Evolutionary conservation across 1,284 basidiomycete species (phyloP).

Genomic region (Puccinia triticina): DNA sequence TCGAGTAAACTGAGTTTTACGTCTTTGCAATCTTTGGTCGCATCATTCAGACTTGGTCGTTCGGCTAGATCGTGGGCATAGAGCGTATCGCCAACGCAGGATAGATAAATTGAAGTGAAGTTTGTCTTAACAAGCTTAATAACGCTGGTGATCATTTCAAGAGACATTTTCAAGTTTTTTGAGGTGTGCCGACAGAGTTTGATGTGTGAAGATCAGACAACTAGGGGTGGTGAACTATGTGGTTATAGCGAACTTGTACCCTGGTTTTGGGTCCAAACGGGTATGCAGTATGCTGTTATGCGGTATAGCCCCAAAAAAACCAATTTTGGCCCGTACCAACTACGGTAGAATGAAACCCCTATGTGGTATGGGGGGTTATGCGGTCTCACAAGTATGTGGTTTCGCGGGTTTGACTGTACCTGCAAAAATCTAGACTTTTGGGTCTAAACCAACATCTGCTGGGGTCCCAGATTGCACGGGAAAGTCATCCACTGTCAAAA

Average conservation of each 20-base stretch:
- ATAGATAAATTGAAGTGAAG: background rate
- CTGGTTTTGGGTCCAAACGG: background rate
- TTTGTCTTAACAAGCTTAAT: background rate
- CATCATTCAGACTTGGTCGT: conserved; percentile 1
- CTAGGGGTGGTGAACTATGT: background rate
- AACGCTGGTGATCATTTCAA: background rate
- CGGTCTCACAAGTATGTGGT: background rate
- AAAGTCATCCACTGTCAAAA: no score
- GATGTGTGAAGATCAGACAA: no score
- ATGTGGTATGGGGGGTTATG: background rate
- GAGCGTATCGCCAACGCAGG: background rate
- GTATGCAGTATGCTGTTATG: background rate
- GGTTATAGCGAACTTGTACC: background rate
- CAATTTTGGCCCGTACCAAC: background rate
- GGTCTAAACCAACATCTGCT: no score
- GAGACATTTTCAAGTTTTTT: no score
- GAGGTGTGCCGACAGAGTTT: background rate
- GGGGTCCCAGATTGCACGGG: no score
- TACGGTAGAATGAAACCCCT: background rate
- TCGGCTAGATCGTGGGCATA: background rate
- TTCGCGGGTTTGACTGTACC: background rate
- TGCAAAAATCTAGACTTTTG: no score
- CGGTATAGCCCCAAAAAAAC: background rate
- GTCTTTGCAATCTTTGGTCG: background rate
- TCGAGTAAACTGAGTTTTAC: background rate